A percentile compares a stretch with the other conserved stretches of the same genome.
phyloP scores from a whole-genome alignment of 306 rosid genomes.

The apple (Malus domestica) region DNA sequence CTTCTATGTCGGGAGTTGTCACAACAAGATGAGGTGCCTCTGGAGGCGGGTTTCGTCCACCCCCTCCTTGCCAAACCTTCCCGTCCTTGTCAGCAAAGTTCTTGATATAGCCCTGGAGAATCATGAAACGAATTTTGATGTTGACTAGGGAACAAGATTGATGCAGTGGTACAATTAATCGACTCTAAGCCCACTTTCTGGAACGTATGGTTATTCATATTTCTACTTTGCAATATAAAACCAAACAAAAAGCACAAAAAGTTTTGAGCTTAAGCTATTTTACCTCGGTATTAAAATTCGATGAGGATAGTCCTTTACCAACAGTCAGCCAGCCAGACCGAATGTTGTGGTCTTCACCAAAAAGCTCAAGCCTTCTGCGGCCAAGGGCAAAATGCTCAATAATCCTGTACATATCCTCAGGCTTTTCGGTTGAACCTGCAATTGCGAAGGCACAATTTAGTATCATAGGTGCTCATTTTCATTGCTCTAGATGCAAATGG shows the following conservation, averaged over 20 bases:
- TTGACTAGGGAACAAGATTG: background rate
- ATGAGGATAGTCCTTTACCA: constrained; percentile 77
- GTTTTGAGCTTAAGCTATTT: constrained; percentile 2
- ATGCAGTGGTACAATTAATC: background rate
- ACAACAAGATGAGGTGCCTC: constrained; percentile 96
- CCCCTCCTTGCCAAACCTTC: constrained; percentile 98
- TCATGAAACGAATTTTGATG: background rate
- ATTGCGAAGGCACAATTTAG: constrained; percentile 2
- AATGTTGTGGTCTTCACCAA: constrained; percentile 97
- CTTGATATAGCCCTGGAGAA: constrained; percentile 61
- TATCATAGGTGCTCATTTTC: constrained; percentile 3
- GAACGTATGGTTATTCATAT: background rate
- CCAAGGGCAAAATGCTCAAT: constrained; percentile 99
- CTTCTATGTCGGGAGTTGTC: constrained; percentile 88
- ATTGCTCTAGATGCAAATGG: constrained; percentile 3
- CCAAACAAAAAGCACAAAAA: background rate
- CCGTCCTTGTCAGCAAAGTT: constrained; percentile 90
- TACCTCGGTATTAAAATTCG: constrained; percentile 85
- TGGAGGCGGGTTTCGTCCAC: constrained; percentile 94
- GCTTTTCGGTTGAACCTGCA: constrained; percentile 96
- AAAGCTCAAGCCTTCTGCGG: constrained; percentile 91
- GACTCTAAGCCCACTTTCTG: background rate
- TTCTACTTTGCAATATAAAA: background rate
- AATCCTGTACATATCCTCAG: constrained; percentile 98
- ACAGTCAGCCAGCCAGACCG: constrained; percentile 91